Evolutionary conservation across 345 rosid genomes (phyloP), one percentile per base, ranked within the genome.

Genomic region (Lagerstroemia speciosa): DNA sequence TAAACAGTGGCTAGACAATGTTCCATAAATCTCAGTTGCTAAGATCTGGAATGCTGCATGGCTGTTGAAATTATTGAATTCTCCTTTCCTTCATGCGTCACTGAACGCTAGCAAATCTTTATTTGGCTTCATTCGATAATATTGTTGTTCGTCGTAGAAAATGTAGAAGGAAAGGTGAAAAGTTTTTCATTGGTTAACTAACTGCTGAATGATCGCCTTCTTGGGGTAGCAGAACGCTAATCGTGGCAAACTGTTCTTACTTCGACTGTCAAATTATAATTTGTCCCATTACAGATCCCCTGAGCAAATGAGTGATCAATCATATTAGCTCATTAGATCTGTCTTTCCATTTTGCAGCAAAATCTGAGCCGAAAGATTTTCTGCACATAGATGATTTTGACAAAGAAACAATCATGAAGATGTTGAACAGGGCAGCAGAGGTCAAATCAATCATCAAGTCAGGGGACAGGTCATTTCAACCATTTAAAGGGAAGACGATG

Each of bases 401-500:
- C 79, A 94, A 89, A 69, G 86, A 71, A 58, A 88, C 95, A 4
- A 80, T 94, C 24, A 64, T 86, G 77, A 79, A 73, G 75, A 94
- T 94, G 46, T 78, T 92, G 48, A 88, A 87, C 62, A 81, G 85
- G 72, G 96, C 96, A 75, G 74, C 76, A 60, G 93, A 91, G 83
- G 93, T 94, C 20, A 91, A 94, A 76, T 85, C 95, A n/a, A 50
- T 84, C 29, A 62, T 94, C 34, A 91, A 89, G 67, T 94, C 99
- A 53, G 97, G 96, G 32, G 97, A 91, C 38, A 88, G 85, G 79
- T 70, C 90, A 3, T 89, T 79, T 71, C 80, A 70, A 31, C 99
- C 99, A 32, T 89, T 87, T 53, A 91, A 89, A 81, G 98, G 99
- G 75, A 89, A 89, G 80, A 78, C 96, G 10, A 91, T 94, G 98